Percentiles rank a stretch among this genome's conserved stretches.
These are phyloP conservation scores for Ceratonia siliqua DNA, from an alignment of 306 rosid genomes.

Conservation along the genomic window DNA sequence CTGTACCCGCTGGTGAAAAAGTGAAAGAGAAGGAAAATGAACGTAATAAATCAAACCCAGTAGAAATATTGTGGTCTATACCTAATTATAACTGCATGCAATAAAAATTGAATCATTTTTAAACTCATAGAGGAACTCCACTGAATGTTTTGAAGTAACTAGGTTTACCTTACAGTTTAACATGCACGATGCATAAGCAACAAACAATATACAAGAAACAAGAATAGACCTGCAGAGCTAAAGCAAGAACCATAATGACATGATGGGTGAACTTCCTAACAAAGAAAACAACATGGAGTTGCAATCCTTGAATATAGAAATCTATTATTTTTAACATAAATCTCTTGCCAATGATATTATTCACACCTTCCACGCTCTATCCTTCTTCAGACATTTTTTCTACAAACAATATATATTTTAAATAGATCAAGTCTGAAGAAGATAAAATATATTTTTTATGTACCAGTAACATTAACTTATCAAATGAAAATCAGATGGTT, in stretches of 20 bases:
- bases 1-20: constrained; percentile 70
- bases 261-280: no score
- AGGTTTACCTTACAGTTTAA: neutral
- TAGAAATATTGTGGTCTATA: neutral
- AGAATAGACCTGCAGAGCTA: neutral
- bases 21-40: constrained; percentile 21
- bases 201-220: neutral
- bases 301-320: no score
- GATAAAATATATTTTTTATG: neutral
- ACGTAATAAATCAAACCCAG: constrained; percentile 22
- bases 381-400: neutral
- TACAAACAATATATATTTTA: neutral
- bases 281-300: no score
- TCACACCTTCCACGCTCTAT: neutral
- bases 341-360: neutral
- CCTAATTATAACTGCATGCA: constrained; percentile 28
- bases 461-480: no score
- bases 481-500: neutral
- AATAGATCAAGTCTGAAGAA: neutral
- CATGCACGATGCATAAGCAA: neutral
- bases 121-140: neutral
- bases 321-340: no score
- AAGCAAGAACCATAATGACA: neutral
- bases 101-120: neutral
- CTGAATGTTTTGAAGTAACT: neutral